These are phyloP conservation scores for Pisolithus tinctorius DNA, from an alignment of 768 basidiomycete genomes.

Conservation along the genomic window DNA sequence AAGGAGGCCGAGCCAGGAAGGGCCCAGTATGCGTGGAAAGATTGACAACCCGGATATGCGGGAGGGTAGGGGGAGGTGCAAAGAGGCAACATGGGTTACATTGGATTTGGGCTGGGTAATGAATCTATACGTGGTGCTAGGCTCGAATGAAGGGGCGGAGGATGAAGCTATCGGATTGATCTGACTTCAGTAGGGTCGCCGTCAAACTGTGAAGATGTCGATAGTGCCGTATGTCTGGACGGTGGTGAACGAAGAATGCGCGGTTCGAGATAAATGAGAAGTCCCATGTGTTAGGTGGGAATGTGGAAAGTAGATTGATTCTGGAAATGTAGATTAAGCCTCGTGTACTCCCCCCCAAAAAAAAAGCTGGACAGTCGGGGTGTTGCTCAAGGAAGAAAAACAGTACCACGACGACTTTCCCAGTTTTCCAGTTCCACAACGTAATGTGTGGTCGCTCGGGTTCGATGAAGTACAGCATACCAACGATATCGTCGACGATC, in stretches of 20 bases:
- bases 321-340: background rate
- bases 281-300: conserved; percentile 30
- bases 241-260: conserved; percentile 40
- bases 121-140: background rate
- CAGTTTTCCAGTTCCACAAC: conserved; percentile 50
- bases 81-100: conserved; percentile 15
- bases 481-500: conserved; percentile 49
- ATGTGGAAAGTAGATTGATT: conserved; percentile 6
- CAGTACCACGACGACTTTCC: conserved; percentile 35
- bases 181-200: conserved; percentile 3
- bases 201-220: conserved; percentile 36
- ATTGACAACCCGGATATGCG: conserved; percentile 8
- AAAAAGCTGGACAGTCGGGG: background rate
- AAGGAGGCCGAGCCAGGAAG: conserved; percentile 21
- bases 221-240: conserved; percentile 29
- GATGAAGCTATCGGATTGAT: no score
- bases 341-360: background rate
- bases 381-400: conserved; percentile 11
- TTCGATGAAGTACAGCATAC: conserved; percentile 35
- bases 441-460: conserved; percentile 18
- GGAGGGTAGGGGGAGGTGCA: conserved; percentile 10
- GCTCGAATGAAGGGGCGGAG: no score
- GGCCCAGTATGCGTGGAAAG: conserved; percentile 29
- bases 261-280: conserved; percentile 42
- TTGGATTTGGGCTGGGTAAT: background rate